Conservation (phyloP, 2,329 filamentous ascomycete species). For the Chaetomium sp. region DNA sequence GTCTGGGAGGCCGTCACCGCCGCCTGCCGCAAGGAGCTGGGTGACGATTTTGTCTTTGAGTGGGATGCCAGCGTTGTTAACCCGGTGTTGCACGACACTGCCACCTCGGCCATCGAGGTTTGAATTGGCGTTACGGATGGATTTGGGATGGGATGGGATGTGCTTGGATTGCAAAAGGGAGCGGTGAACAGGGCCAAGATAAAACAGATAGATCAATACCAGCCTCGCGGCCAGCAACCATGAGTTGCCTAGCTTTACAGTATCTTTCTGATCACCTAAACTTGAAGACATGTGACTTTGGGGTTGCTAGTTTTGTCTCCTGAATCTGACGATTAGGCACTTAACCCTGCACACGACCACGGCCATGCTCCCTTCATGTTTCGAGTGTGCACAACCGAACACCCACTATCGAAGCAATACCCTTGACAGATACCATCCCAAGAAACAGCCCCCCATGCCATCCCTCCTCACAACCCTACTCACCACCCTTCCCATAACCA, state of each 20-base stretch:
- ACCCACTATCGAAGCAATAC: neutral
- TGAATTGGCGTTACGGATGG: neutral
- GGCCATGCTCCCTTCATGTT: neutral
- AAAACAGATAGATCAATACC: constrained; percentile 10
- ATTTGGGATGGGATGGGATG: neutral
- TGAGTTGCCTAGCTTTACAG: neutral
- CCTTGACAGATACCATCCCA: neutral
- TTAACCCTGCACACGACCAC: neutral
- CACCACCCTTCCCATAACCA: neutral
- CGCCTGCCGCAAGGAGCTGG: constrained; percentile 68
- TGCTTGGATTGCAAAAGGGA: neutral
- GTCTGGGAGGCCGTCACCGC: constrained; percentile 71
- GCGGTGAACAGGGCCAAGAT: neutral
- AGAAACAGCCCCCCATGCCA: neutral
- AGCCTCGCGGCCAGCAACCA: constrained; percentile 1
- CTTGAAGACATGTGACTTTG: neutral
- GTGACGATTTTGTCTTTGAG: constrained; percentile 72
- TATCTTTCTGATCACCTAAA: neutral
- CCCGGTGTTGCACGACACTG: constrained; percentile 45
- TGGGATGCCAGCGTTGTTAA: constrained; percentile 69
- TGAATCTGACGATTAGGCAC: neutral
- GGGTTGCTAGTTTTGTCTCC: constrained; percentile 10
- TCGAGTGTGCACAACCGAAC: neutral
- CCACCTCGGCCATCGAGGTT: constrained; percentile 30
- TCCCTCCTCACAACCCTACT: constrained; percentile 1